A percentile compares a stretch with the other conserved stretches of the same genome.
Conservation (phyloP, 306 rosid species). For the Cyamopsis tetragonoloba region DNA sequence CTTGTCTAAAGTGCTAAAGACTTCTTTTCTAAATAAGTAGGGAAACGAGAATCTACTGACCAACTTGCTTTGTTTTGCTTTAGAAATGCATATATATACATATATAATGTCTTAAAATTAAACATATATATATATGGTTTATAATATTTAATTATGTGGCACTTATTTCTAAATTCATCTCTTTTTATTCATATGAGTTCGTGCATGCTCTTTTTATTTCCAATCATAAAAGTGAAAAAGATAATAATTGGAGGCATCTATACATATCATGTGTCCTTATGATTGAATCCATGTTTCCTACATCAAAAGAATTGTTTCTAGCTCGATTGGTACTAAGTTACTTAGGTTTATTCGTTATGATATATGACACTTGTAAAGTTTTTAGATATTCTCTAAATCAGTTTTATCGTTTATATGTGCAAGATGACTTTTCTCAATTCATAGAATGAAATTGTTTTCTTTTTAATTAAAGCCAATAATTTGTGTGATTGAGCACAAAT, state of each 20-base stretch:
- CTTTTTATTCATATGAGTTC: constrained; percentile 31
- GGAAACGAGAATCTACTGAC: constrained; percentile 37
- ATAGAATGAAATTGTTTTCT: too few relatives aligned
- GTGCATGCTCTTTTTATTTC: constrained; percentile 23
- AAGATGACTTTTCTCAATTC: too few relatives aligned
- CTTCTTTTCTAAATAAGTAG: constrained; percentile 30
- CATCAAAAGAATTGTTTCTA: constrained; percentile 22
- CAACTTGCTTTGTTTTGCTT: constrained; percentile 38
- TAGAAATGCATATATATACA: constrained; percentile 27
- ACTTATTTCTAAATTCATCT: constrained; percentile 20
- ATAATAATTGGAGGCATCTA: constrained; percentile 16
- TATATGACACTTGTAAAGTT: not conserved
- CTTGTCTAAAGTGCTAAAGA: constrained; percentile 33
- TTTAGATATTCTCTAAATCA: not conserved
- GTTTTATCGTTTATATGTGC: not conserved
- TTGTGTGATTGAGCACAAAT: not conserved
- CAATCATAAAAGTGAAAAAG: constrained; percentile 38
- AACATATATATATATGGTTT: too few relatives aligned
- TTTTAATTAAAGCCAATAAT: too few relatives aligned
- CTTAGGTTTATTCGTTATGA: not conserved
- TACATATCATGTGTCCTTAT: not conserved
- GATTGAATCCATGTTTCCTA: constrained; percentile 22
- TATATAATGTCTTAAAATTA: too few relatives aligned
- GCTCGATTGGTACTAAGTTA: constrained; percentile 23
- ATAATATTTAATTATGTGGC: constrained; percentile 27